Evolutionary conservation across 805 yeast species (phyloP), one percentile per base, ranked within the genome.

Genomic region (Zygoascus bituminiphila): DNA sequence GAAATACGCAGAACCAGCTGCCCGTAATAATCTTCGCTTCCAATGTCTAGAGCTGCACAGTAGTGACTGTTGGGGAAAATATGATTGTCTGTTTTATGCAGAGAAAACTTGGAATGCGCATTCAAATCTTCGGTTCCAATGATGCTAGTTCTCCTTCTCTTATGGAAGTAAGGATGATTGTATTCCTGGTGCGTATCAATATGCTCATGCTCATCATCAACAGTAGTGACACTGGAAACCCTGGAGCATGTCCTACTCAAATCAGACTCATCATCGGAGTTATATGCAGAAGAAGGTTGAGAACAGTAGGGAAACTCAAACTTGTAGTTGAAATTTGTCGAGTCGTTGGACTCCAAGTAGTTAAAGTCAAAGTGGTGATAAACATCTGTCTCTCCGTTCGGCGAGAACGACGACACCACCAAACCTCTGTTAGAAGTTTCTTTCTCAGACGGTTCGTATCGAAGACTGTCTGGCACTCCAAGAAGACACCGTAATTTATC

Each of bases 1-100:
- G 50, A 35, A 10, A 48, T 36, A 22, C 44, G 48, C 44, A 53
- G 23, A 17, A 45, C 39, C 17, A 53, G 22, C 35, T 51, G 52
- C 2, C 46, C 51, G 40, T 44, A 53, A 26, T 49, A 44, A n/a
- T 48, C 54, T n/a, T 43, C 51, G 20, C 48, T 46, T 21, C 29
- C 25, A 14, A 53, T 53, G 17, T 52, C 52, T n/a, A 52, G 20
- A 12, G 23, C 20, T 14, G 48, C 42, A 21, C 42, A 39, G n/a
- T 22, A 17, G 23, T 39, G 42, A 8, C 21, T 25, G n/a, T 39
- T 39, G 12, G 42, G 42, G 23, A 39, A 17, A 23, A 24, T 17
- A 24, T 25, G 12, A 24, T n/a, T 15, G 9, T 15, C 22, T 5
- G 39, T 17, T 8, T 36, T 36, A 5, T 36, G 22, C 24, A 48